A percentile compares a stretch with the other conserved stretches of the same genome.
Conservation (phyloP, 2,329 filamentous ascomycete species). For the Penicillium sp. region DNA sequence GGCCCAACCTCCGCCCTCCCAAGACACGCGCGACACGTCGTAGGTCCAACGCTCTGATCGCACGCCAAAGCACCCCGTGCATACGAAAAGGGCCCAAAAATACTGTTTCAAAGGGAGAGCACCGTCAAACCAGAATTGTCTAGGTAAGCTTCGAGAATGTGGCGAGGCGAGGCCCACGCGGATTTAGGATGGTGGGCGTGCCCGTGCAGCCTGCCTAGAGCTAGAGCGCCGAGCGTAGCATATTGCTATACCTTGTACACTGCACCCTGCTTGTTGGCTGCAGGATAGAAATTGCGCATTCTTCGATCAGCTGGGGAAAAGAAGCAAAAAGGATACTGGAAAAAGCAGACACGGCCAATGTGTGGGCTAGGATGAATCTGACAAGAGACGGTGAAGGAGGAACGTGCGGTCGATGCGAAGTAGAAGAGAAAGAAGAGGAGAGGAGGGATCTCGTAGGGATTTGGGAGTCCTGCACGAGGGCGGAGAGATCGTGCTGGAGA, state of each 20-base stretch:
- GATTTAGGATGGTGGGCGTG: background rate
- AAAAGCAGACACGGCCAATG: background rate
- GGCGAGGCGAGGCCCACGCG: constrained; percentile 13
- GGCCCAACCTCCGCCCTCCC: background rate
- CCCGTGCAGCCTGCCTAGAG: constrained; percentile 17
- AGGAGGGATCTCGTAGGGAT: background rate
- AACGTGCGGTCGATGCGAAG: background rate
- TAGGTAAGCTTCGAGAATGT: constrained; percentile 28
- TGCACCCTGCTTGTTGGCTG: constrained; percentile 4
- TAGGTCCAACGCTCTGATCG: background rate
- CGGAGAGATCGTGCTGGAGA: background rate
- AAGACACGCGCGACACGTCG: background rate
- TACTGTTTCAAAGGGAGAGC: background rate
- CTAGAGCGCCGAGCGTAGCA: background rate
- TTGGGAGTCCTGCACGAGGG: background rate
- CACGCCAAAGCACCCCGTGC: constrained; percentile 1
- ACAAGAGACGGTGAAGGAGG: constrained; percentile 22
- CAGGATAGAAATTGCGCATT: constrained; percentile 3
- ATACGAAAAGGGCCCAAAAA: background rate
- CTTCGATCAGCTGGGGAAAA: constrained; percentile 1
- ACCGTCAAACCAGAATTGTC: background rate
- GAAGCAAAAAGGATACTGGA: background rate
- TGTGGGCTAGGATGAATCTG: background rate
- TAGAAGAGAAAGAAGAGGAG: background rate
- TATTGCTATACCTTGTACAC: background rate